phyloP scores from a whole-genome alignment of 1,284 basidiomycete genomes.

The Moesziomyces sp. region DNA sequence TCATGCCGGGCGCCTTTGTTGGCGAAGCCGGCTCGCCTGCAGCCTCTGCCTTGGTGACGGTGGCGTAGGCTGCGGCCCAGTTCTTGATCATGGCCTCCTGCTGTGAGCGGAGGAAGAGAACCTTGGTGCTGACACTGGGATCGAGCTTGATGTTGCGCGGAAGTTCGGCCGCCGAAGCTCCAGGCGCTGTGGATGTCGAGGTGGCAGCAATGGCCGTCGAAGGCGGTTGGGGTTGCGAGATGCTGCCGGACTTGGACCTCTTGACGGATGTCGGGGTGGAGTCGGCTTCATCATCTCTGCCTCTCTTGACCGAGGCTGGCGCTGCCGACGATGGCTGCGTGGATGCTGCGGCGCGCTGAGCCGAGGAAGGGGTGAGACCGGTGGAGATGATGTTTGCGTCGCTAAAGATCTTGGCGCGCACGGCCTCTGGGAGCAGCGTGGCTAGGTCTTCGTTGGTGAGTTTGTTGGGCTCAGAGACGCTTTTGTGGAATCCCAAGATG shows the following conservation, averaged over 20 bases:
- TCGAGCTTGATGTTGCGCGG: constrained; percentile 45
- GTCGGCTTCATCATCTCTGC: constrained; percentile 23
- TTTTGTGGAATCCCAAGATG: constrained; percentile 38
- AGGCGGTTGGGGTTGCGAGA: constrained; percentile 23
- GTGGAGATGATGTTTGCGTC: constrained; percentile 41
- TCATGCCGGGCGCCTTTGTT: constrained; percentile 32
- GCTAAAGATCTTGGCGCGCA: constrained; percentile 23
- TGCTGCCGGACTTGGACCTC: constrained; percentile 38
- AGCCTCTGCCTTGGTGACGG: constrained; percentile 21
- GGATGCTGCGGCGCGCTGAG: neutral
- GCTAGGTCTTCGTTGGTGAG: constrained; percentile 36
- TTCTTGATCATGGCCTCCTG: constrained; percentile 60
- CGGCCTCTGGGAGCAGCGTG: constrained; percentile 20
- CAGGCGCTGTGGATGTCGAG: constrained; percentile 1
- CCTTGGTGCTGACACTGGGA: constrained; percentile 37
- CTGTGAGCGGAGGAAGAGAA: constrained; percentile 55
- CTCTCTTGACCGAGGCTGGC: constrained; percentile 19
- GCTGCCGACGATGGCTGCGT: neutral
- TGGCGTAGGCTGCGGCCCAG: constrained; percentile 34
- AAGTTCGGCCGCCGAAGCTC: constrained; percentile 1
- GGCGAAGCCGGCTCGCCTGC: constrained; percentile 1
- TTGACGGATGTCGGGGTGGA: constrained; percentile 21
- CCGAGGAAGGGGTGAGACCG: constrained; percentile 18
- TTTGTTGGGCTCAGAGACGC: constrained; percentile 34
- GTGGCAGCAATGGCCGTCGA: neutral